Evolutionary conservation across 1,139 yeast species (phyloP).

Genomic region (Oligophagozyma castellii): DNA sequence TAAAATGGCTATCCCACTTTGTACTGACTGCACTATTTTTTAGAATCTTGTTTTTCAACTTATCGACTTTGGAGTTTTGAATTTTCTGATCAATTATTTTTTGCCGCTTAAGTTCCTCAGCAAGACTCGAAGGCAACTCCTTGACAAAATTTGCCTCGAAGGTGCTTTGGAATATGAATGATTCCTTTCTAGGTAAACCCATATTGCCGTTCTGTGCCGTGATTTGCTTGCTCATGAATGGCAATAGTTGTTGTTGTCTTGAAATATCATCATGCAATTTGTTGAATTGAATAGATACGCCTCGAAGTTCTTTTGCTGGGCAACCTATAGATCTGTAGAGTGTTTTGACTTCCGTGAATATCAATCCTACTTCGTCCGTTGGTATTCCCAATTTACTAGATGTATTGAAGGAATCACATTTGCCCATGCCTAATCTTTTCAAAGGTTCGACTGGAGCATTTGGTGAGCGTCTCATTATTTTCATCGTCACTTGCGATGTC

Average conservation of each 20-base stretch:
- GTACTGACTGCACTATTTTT: constrained; percentile 22
- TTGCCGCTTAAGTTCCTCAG: constrained; percentile 19
- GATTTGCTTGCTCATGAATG: constrained; percentile 3
- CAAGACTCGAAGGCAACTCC: constrained; percentile 19
- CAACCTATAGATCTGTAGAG: constrained; percentile 43
- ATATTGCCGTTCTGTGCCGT: neutral
- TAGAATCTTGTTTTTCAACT: constrained; percentile 15
- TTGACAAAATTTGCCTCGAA: constrained; percentile 17
- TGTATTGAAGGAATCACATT: constrained; percentile 51
- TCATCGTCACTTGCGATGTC: constrained; percentile 49
- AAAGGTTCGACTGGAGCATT: constrained; percentile 63
- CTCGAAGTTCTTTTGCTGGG: constrained; percentile 60
- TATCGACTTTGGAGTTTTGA: constrained; percentile 16
- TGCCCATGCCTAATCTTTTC: constrained; percentile 76
- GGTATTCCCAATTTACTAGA: constrained; percentile 48
- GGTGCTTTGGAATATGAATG: constrained; percentile 5
- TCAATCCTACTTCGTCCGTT: constrained; percentile 47
- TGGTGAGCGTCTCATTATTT: constrained; percentile 48
- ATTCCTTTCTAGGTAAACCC: constrained; percentile 1
- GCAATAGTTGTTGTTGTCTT: constrained; percentile 5
- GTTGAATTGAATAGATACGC: constrained; percentile 57
- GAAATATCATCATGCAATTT: constrained; percentile 27
- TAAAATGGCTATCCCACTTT: constrained; percentile 9
- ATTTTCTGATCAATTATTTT: constrained; percentile 20
- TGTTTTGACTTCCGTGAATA: constrained; percentile 48